Evolutionary conservation across 805 yeast species (phyloP).

Genomic region (Hanseniaspora lindneri): DNA sequence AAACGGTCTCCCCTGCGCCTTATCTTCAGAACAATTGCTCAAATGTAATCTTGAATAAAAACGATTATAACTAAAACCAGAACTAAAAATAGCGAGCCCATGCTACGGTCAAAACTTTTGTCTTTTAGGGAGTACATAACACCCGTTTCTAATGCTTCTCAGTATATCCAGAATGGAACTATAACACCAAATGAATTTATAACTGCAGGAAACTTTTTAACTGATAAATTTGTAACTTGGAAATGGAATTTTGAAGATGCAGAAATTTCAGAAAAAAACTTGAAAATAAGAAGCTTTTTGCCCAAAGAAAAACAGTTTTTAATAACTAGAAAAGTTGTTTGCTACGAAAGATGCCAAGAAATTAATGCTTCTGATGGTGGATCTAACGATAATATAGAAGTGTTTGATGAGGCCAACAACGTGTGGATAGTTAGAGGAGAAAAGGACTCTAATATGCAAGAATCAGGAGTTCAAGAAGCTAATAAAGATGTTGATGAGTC

Average conservation of each 20-base stretch:
- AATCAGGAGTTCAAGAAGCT: slow-evolving; percentile 15
- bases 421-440: neutral
- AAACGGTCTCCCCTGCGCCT: no score
- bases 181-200: slow-evolving; percentile 94
- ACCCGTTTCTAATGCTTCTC: slow-evolving; percentile 78
- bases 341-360: slow-evolving; percentile 39
- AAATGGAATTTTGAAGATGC: slow-evolving; percentile 63
- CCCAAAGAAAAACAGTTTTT: slow-evolving; percentile 81
- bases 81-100: no score
- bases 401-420: slow-evolving; percentile 21
- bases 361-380: slow-evolving; percentile 35
- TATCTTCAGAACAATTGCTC: no score
- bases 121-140: slow-evolving; percentile 86
- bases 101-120: slow-evolving; percentile 65
- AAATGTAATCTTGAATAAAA: no score
- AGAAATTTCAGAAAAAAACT: slow-evolving; percentile 33
- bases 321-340: slow-evolving; percentile 83
- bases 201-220: slow-evolving; percentile 84
- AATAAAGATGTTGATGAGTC: slow-evolving; percentile 33
- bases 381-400: neutral
- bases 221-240: slow-evolving; percentile 93
- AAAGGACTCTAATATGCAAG: neutral
- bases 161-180: slow-evolving; percentile 77
- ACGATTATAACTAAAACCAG: no score
- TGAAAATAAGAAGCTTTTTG: slow-evolving; percentile 41